These are phyloP conservation scores for Epichloe elymi DNA, from an alignment of 2,329 filamentous ascomycete genomes.

Conservation along the genomic window DNA sequence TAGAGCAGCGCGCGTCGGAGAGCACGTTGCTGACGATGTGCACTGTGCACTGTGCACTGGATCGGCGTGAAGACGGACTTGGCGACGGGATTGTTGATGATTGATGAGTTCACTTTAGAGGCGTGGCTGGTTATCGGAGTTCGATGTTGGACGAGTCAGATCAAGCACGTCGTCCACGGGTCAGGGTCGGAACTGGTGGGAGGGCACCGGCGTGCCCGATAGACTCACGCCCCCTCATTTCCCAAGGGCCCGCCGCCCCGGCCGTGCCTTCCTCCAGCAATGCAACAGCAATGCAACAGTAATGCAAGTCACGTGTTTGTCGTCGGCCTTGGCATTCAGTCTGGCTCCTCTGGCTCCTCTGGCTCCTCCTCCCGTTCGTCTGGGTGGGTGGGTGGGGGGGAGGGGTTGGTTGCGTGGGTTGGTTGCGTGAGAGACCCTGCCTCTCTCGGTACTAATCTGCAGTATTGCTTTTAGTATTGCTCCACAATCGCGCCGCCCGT, in stretches of 20 bases:
- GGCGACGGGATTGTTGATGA: background rate
- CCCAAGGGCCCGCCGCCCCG: background rate
- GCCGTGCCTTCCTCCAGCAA: background rate
- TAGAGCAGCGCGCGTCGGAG: background rate
- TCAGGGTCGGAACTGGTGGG: conserved; percentile 5
- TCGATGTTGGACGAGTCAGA: conserved; percentile 13
- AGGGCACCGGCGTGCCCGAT: background rate
- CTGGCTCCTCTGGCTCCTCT: too few relatives aligned
- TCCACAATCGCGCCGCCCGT: too few relatives aligned
- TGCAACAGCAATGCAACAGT: too few relatives aligned
- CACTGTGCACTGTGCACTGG: background rate
- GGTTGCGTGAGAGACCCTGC: too few relatives aligned
- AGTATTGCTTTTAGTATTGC: too few relatives aligned
- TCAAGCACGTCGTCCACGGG: conserved; percentile 13
- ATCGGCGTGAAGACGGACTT: background rate
- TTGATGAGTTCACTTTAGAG: background rate
- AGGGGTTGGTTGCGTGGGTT: too few relatives aligned
- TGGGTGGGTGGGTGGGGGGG: too few relatives aligned
- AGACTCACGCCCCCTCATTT: conserved; percentile 5
- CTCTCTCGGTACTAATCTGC: too few relatives aligned
- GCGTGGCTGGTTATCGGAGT: background rate
- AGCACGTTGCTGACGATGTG: background rate
- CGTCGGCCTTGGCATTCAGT: too few relatives aligned
- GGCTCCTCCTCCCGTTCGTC: too few relatives aligned
- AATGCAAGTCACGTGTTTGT: too few relatives aligned